phyloP scores from a whole-genome alignment of 2,329 filamentous ascomycete species.

The Xylariales sp. region DNA sequence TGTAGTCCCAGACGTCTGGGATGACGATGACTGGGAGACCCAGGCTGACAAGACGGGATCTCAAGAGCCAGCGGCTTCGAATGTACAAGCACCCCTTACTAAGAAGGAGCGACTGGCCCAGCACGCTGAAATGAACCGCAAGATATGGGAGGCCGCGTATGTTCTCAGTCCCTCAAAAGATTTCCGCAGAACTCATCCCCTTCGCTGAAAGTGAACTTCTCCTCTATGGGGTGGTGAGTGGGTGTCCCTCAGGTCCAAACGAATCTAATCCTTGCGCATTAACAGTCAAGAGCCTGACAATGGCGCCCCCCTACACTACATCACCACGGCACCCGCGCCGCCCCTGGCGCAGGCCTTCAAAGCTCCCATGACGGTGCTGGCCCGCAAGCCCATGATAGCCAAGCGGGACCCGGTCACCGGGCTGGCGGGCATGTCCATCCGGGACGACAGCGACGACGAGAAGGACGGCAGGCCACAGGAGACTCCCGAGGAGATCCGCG shows the following conservation, averaged over 20 bases:
- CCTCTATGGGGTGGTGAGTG: too few species aligned
- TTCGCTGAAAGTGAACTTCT: neutral
- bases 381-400: slow-evolving; percentile 69
- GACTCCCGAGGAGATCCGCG: slow-evolving; percentile 71
- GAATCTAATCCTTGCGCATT: slow-evolving; percentile 3
- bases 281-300: slow-evolving; percentile 35
- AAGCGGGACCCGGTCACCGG: slow-evolving; percentile 51
- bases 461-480: slow-evolving; percentile 55
- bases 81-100: slow-evolving; percentile 44
- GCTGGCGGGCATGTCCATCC: slow-evolving; percentile 38
- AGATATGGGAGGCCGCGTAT: slow-evolving; percentile 87
- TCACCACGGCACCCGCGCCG: slow-evolving; percentile 59
- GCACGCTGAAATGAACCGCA: slow-evolving; percentile 79
- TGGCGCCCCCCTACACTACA: slow-evolving; percentile 68
- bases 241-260: too few species aligned
- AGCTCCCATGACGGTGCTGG: slow-evolving; percentile 77
- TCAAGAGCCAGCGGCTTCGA: slow-evolving; percentile 23
- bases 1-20: slow-evolving; percentile 74
- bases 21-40: slow-evolving; percentile 79
- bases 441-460: slow-evolving; percentile 57
- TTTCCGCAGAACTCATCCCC: neutral
- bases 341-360: slow-evolving; percentile 70
- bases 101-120: slow-evolving; percentile 75
- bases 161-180: slow-evolving; percentile 18
- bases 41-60: slow-evolving; percentile 59